These are phyloP conservation scores for Phytophthora vignae DNA, from an alignment of 352 stramenopile genomes.

Conservation along the genomic window DNA sequence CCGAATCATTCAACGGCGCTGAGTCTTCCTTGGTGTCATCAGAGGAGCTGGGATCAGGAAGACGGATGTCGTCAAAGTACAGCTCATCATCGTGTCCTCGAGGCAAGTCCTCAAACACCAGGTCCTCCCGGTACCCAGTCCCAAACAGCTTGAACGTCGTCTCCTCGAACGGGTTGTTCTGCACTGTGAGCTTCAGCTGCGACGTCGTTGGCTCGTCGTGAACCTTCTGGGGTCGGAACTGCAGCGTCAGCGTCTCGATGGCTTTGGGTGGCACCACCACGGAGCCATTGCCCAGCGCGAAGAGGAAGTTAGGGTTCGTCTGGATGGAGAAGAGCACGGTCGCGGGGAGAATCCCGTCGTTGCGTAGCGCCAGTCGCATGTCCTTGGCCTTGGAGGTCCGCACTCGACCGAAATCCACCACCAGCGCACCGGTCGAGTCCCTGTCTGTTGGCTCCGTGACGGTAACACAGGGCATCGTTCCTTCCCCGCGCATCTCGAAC, in stretches of 20 bases:
- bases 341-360: slow-evolving; percentile 92
- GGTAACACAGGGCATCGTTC: slow-evolving; percentile 93
- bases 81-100: slow-evolving; percentile 78
- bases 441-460: slow-evolving; percentile 82
- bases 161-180: slow-evolving; percentile 93
- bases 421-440: slow-evolving; percentile 65
- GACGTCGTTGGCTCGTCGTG: slow-evolving; percentile 67
- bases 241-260: slow-evolving; percentile 66
- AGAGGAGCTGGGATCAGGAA: slow-evolving; percentile 33
- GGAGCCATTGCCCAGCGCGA: slow-evolving; percentile 78
- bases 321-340: slow-evolving; percentile 92
- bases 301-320: slow-evolving; percentile 78
- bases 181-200: slow-evolving; percentile 84
- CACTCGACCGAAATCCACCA: slow-evolving; percentile 87
- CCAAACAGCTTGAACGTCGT: slow-evolving; percentile 78
- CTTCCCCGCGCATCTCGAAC: slow-evolving; percentile 93
- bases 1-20: not conserved
- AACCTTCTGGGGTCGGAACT: slow-evolving; percentile 86
- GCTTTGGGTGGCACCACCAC: slow-evolving; percentile 74
- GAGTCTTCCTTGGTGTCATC: slow-evolving; percentile 7
- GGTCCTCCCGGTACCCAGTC: slow-evolving; percentile 81
- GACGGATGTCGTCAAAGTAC: slow-evolving; percentile 87
- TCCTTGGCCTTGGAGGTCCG: slow-evolving; percentile 78
- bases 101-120: slow-evolving; percentile 91
- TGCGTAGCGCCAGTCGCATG: slow-evolving; percentile 78